These are phyloP conservation scores for Macrophomina tecta DNA, from an alignment of 2,329 filamentous ascomycete species.

Conservation along the genomic window DNA sequence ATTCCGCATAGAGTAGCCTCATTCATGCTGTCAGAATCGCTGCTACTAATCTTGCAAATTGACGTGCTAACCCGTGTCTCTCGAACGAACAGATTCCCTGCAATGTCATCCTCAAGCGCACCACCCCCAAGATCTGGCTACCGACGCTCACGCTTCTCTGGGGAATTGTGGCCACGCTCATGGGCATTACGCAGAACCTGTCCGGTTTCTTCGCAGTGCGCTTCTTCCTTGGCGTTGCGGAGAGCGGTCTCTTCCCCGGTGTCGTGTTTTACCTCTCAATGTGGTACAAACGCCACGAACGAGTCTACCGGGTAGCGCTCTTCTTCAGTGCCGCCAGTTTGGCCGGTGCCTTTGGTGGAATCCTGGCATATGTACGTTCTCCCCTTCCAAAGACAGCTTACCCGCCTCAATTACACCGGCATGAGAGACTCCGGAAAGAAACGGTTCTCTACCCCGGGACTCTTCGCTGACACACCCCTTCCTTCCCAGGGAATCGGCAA, in stretches of 20 bases:
- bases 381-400: neutral
- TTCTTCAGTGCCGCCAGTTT: conserved; percentile 66
- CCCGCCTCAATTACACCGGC: neutral
- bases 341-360: conserved; percentile 66
- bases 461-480: too few species aligned
- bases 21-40: too few species aligned
- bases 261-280: conserved; percentile 64
- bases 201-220: conserved; percentile 54
- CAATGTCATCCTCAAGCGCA: conserved; percentile 67
- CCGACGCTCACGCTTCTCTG: conserved; percentile 57
- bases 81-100: conserved; percentile 56
- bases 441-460: too few species aligned
- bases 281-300: conserved; percentile 67
- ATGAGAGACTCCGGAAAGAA: too few species aligned
- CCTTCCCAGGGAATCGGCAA: conserved; percentile 59
- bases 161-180: conserved; percentile 58
- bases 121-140: conserved; percentile 57
- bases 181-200: conserved; percentile 56
- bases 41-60: too few species aligned
- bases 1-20: too few species aligned
- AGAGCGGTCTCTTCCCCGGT: conserved; percentile 47
- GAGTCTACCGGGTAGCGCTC: conserved; percentile 64
- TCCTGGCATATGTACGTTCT: conserved; percentile 55
- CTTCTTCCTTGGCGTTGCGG: conserved; percentile 50
- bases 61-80: neutral